Percentiles rank a stretch among this genome's conserved stretches.
Conservation (phyloP, 768 basidiomycete genomes). For the Trametes sanguinea region DNA sequence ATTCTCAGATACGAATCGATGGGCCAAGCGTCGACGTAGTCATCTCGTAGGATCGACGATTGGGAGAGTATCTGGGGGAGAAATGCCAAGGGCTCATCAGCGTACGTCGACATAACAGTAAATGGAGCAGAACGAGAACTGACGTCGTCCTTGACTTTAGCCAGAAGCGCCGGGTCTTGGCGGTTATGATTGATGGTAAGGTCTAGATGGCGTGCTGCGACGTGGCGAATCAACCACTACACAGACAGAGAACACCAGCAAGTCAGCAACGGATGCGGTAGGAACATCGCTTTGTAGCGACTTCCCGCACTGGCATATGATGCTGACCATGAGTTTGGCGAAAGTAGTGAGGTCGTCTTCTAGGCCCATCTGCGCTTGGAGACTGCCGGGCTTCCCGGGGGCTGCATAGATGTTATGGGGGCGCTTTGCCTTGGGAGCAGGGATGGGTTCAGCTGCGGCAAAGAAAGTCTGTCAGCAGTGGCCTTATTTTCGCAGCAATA, state of each 20-base stretch:
- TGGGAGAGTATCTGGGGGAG: neutral
- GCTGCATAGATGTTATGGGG: neutral
- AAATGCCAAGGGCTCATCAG: no score
- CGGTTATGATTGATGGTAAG: neutral
- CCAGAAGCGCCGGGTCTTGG: neutral
- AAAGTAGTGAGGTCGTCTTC: neutral
- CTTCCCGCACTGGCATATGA: neutral
- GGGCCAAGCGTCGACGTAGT: constrained; percentile 11
- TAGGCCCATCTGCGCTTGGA: neutral
- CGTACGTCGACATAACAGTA: neutral
- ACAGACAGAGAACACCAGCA: neutral
- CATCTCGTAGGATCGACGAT: neutral
- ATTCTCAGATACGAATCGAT: neutral
- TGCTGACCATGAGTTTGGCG: neutral
- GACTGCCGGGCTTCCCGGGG: neutral
- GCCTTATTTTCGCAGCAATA: no score
- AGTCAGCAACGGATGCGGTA: neutral
- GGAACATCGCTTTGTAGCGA: no score
- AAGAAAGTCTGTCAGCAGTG: no score
- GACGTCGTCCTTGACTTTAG: neutral
- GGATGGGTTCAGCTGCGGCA: no score
- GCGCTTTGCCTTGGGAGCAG: no score
- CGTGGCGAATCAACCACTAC: neutral
- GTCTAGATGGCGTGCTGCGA: neutral
- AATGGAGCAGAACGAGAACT: no score